Evolutionary conservation across 225 moss, liverwort and hornwort species (phyloP).

Genomic region (Polytrichum formosum): DNA sequence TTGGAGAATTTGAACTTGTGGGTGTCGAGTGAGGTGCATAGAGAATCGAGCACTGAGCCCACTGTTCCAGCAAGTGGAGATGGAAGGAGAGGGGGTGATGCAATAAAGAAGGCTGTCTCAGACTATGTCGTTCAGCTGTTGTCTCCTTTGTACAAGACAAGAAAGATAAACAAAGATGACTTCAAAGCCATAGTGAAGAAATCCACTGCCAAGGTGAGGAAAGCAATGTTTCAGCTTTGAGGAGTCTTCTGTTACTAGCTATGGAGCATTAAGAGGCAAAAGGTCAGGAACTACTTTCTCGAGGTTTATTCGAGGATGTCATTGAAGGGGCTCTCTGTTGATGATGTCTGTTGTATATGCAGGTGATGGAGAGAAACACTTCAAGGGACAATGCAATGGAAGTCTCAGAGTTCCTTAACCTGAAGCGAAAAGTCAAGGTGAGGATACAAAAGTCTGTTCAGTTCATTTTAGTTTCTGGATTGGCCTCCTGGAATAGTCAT

Average conservation of each 20-base stretch:
- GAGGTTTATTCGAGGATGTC: neutral
- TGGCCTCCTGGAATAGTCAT: neutral
- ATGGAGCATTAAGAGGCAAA: too few relatives aligned
- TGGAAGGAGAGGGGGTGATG: slow-evolving; percentile 27
- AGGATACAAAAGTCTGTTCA: neutral
- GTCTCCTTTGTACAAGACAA: slow-evolving; percentile 63
- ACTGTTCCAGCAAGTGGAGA: neutral
- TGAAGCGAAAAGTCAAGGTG: slow-evolving; percentile 65
- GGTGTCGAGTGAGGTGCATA: slow-evolving; percentile 20
- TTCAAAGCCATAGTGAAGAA: slow-evolving; percentile 72
- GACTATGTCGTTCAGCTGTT: slow-evolving; percentile 63
- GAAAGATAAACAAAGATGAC: slow-evolving; percentile 54
- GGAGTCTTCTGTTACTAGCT: too few relatives aligned
- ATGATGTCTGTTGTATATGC: neutral
- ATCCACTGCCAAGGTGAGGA: slow-evolving; percentile 55
- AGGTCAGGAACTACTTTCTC: too few relatives aligned
- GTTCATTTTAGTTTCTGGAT: neutral
- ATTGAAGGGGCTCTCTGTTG: neutral
- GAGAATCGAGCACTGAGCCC: slow-evolving; percentile 13
- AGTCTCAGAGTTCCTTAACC: slow-evolving; percentile 62
- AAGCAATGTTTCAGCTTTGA: neutral
- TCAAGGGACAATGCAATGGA: slow-evolving; percentile 42
- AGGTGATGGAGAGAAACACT: slow-evolving; percentile 66
- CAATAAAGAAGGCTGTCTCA: slow-evolving; percentile 56
- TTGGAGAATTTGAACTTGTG: slow-evolving; percentile 24